phyloP scores from a whole-genome alignment of 2,329 filamentous ascomycete species.

The Pseudocercospora crystallina region DNA sequence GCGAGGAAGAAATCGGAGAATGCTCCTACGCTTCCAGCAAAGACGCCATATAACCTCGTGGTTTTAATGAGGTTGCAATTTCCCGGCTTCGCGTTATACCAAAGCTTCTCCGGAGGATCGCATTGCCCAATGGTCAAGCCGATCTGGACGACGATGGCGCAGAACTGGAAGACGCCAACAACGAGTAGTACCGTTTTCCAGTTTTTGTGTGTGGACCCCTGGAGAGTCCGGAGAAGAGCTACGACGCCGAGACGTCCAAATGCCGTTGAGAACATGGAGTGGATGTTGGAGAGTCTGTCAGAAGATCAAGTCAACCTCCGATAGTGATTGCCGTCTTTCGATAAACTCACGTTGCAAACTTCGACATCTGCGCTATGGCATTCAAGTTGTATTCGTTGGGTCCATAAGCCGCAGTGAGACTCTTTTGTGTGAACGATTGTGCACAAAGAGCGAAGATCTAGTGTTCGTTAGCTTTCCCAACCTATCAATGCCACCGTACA shows the following conservation, averaged over 20 bases:
- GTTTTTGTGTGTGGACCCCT: slow-evolving; percentile 10
- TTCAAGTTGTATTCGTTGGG: too few relatives aligned
- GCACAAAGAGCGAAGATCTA: background rate
- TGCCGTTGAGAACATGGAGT: slow-evolving; percentile 5
- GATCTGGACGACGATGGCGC: slow-evolving; percentile 1
- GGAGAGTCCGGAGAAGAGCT: slow-evolving; percentile 11
- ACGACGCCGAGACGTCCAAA: slow-evolving; percentile 14
- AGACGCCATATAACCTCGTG: slow-evolving; percentile 9
- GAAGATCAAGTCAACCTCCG: too few relatives aligned
- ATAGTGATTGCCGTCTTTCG: too few relatives aligned
- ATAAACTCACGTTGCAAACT: too few relatives aligned
- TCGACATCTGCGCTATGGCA: too few relatives aligned
- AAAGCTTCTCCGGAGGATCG: slow-evolving; percentile 10
- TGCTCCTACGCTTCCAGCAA: slow-evolving; percentile 14
- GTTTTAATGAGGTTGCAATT: slow-evolving; percentile 1
- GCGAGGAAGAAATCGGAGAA: slow-evolving; percentile 20
- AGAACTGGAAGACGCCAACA: slow-evolving; percentile 9
- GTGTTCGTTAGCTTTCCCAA: background rate
- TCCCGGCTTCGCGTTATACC: slow-evolving; percentile 6
- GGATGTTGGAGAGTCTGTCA: slow-evolving; percentile 1
- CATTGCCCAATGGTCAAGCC: slow-evolving; percentile 13
- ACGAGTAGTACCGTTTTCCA: slow-evolving; percentile 6
- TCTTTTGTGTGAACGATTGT: too few relatives aligned
- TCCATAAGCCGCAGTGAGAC: too few relatives aligned
- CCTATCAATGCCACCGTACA: slow-evolving; percentile 3